Evolutionary conservation across 2,329 filamentous ascomycete genomes (phyloP).

Genomic region (Diaporthe batatas): DNA sequence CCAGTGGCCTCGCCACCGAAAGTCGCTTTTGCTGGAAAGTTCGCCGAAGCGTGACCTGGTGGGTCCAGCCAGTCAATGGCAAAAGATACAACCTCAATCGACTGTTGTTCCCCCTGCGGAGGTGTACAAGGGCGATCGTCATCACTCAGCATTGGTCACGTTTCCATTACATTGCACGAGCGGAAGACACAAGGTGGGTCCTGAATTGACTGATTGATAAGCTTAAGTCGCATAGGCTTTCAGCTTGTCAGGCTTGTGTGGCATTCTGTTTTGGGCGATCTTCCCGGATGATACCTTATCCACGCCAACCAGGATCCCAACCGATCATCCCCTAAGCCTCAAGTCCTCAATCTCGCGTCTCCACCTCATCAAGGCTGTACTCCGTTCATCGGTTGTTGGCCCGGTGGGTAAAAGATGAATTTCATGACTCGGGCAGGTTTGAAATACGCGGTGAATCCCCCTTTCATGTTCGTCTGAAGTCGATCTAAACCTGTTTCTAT

Average conservation of each 20-base stretch:
- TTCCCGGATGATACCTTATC: constrained; percentile 17
- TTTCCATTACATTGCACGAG: constrained; percentile 11
- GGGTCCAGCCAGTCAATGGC: too few relatives aligned
- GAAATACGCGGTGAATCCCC: neutral
- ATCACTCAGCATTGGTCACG: constrained; percentile 16
- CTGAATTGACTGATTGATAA: constrained; percentile 22
- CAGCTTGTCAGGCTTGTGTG: constrained; percentile 20
- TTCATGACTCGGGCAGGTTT: constrained; percentile 18
- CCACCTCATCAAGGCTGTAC: constrained; percentile 1
- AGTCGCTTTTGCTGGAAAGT: too few relatives aligned
- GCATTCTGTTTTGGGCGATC: constrained; percentile 1
- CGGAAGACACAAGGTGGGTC: neutral
- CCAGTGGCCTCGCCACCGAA: too few relatives aligned
- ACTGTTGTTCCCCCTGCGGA: too few relatives aligned
- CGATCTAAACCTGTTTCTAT: constrained; percentile 21
- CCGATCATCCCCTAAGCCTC: constrained; percentile 21
- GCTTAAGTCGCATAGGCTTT: constrained; percentile 31
- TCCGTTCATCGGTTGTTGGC: neutral
- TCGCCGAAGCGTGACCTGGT: too few relatives aligned
- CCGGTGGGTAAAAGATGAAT: neutral
- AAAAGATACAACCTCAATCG: too few relatives aligned
- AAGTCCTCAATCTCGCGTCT: constrained; percentile 24
- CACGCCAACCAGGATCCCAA: neutral
- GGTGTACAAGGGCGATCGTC: constrained; percentile 4
- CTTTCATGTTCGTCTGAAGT: neutral